These are phyloP conservation scores for Arthrocladium fulminans DNA, from an alignment of 2,329 filamentous ascomycete species.

Conservation along the genomic window DNA sequence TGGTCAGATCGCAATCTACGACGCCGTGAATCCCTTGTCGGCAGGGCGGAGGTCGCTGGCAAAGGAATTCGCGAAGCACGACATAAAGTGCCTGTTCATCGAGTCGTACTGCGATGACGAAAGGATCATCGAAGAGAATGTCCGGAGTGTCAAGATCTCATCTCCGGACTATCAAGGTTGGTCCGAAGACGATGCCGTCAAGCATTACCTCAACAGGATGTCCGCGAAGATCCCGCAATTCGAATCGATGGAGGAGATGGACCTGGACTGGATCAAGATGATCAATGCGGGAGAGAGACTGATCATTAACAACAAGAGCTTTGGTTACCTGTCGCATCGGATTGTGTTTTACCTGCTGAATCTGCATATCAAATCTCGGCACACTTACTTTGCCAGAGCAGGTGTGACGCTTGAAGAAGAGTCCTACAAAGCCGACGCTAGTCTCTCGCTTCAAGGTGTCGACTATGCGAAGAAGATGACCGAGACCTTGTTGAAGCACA, in stretches of 20 bases:
- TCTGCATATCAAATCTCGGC: slow-evolving; percentile 76
- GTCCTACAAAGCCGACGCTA: slow-evolving; percentile 83
- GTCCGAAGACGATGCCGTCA: slow-evolving; percentile 84
- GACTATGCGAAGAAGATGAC: slow-evolving; percentile 81
- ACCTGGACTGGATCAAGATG: slow-evolving; percentile 98
- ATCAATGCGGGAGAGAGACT: slow-evolving; percentile 92
- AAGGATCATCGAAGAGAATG: slow-evolving; percentile 89
- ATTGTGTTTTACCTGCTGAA: slow-evolving; percentile 99
- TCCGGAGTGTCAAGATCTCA: slow-evolving; percentile 92
- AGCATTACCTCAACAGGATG: slow-evolving; percentile 83
- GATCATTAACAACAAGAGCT: slow-evolving; percentile 92
- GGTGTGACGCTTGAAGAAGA: slow-evolving; percentile 82
- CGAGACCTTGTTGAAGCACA: slow-evolving; percentile 70
- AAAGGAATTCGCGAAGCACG: slow-evolving; percentile 95
- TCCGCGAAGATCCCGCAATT: slow-evolving; percentile 89
- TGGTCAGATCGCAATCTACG: slow-evolving; percentile 95
- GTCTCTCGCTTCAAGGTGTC: slow-evolving; percentile 68
- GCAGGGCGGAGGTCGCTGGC: slow-evolving; percentile 73
- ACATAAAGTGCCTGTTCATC: slow-evolving; percentile 93
- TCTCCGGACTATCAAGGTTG: slow-evolving; percentile 93
- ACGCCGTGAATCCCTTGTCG: slow-evolving; percentile 88
- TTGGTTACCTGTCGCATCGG: slow-evolving; percentile 90
- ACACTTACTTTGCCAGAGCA: slow-evolving; percentile 38
- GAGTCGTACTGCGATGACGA: slow-evolving; percentile 93
- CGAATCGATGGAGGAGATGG: slow-evolving; percentile 88